Base-by-base conservation (phyloP, 1,284 basidiomycete genomes). In the Heliocybe sulcata region DNA sequence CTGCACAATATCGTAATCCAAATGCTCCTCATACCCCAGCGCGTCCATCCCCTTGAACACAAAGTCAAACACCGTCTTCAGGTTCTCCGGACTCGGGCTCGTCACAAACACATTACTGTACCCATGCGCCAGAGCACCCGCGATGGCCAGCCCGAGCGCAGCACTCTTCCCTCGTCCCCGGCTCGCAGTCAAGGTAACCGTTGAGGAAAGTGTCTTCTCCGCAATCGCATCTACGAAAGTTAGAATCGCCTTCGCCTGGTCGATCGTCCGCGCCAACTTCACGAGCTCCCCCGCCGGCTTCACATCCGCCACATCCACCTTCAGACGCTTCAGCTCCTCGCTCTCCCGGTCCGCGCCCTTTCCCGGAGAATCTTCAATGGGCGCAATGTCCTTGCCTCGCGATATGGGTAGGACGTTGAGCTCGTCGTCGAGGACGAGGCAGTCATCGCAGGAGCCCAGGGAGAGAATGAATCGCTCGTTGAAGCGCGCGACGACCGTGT, bases 71-170 rank as follows among this genome's bases (percentile, higher is more conserved):
- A 98, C 69, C 0, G 96, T 99, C 73, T 91, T 94, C 72, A 99
- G 76, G 71, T 99, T 99, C 71, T 98, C 96, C 1, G 97, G 97
- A 66, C 90, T 94, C 1, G 97, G 97, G 65, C 92, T 95, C 3
- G 97, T 99, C 52, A 99, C 94, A 68, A 99, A 99, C 59, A 99
- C 94, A 71, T 99, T 99, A 55, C 92, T 91, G 70, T 99, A 99
- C 19, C 94, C 94, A 66, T 98, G 92, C 0, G 89, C 91, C 20
- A 99, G 77, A 1, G 97, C 94, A 14, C 94, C 90, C 4, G 96
- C 90, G 56, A 99, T 93, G 0, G 94, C 91, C 47, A 99, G 76
- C 53, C 97, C 97, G 12, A 99, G 77, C 1, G 96, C 92, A 2
- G 97, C 96, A 22, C 94, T 97, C 72, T 99, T 99, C 58, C 97